phyloP scores from a whole-genome alignment of 257 asterid species.

The Orobanche coerulescens region DNA sequence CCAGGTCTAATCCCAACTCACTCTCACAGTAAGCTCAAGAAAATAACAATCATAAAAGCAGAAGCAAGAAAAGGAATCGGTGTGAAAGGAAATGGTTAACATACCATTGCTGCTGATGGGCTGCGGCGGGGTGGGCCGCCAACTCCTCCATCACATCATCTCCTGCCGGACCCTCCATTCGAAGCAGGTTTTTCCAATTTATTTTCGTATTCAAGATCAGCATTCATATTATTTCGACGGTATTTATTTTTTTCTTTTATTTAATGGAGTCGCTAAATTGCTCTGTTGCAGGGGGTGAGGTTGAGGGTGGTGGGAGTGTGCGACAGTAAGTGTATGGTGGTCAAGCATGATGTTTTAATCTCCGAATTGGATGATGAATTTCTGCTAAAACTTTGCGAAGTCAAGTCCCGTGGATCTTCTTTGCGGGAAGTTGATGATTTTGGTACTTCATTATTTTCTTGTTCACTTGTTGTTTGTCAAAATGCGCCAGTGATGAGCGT shows the following conservation, averaged over 20 bases:
- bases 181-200: neutral
- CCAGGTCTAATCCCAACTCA: no score
- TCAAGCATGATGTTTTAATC: slow-evolving; percentile 37
- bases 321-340: slow-evolving; percentile 66
- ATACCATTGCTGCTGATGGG: no score
- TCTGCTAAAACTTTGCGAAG: slow-evolving; percentile 45
- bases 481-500: neutral
- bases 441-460: slow-evolving; percentile 40
- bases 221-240: neutral
- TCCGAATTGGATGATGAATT: slow-evolving; percentile 58
- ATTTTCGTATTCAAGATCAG: no score
- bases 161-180: no score
- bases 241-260: neutral
- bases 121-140: no score
- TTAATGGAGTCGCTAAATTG: neutral
- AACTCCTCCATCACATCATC: no score
- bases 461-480: slow-evolving; percentile 4
- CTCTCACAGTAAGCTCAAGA: no score
- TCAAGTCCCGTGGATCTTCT: slow-evolving; percentile 58
- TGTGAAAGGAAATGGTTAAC: no score
- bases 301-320: slow-evolving; percentile 76
- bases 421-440: slow-evolving; percentile 36
- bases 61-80: no score
- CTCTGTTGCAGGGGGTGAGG: slow-evolving; percentile 57
- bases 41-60: no score